Evolutionary conservation across 805 yeast species (phyloP).

Genomic region (Hanseniaspora occidentalis): DNA sequence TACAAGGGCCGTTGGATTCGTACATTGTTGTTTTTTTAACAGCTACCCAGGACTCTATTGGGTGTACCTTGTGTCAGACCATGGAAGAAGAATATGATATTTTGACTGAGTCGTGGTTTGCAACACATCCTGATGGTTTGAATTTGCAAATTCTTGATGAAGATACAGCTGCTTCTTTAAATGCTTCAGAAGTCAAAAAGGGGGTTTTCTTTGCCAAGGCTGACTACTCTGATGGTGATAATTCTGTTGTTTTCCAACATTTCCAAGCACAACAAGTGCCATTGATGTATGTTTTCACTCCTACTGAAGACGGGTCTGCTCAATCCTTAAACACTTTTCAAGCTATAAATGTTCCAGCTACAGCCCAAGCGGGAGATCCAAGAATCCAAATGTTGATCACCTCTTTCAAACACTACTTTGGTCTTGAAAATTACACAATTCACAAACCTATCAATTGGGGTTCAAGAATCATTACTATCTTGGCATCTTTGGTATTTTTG

Average conservation of each 20-base stretch:
- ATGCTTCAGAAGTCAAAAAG: too few relatives aligned
- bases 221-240: slow-evolving; percentile 50
- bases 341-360: slow-evolving; percentile 22
- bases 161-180: slow-evolving; percentile 11
- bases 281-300: slow-evolving; percentile 48
- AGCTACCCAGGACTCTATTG: slow-evolving; percentile 59
- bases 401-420: slow-evolving; percentile 16
- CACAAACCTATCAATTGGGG: slow-evolving; percentile 29
- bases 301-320: slow-evolving; percentile 34
- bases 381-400: slow-evolving; percentile 22
- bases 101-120: slow-evolving; percentile 52
- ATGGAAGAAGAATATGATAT: slow-evolving; percentile 52
- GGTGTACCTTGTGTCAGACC: slow-evolving; percentile 63
- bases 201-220: slow-evolving; percentile 60
- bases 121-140: slow-evolving; percentile 42
- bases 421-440: slow-evolving; percentile 19
- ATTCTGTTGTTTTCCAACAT: slow-evolving; percentile 30
- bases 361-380: slow-evolving; percentile 21
- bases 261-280: slow-evolving; percentile 64
- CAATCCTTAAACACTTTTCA: slow-evolving; percentile 18
- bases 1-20: slow-evolving; percentile 56
- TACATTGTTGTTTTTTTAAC: slow-evolving; percentile 61
- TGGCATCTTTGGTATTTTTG: slow-evolving; percentile 27
- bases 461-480: slow-evolving; percentile 20
- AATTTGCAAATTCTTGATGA: slow-evolving; percentile 8